These are phyloP conservation scores for Phytopythium litorale DNA, from an alignment of 352 stramenopile species.

Conservation along the genomic window DNA sequence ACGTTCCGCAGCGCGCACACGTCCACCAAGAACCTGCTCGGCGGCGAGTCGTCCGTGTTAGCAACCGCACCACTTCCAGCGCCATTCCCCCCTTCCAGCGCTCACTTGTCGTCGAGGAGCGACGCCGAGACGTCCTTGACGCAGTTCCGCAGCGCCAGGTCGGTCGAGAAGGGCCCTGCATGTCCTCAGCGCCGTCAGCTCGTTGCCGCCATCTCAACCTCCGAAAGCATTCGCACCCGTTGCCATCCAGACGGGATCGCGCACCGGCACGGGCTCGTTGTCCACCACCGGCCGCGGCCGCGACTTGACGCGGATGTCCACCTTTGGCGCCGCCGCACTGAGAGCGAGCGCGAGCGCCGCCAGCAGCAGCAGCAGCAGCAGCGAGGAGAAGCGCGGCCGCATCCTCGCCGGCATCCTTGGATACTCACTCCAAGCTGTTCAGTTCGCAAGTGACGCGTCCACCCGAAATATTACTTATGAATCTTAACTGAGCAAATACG, in stretches of 20 bases:
- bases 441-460: no score
- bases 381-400: no score
- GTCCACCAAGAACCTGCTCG: constrained; percentile 44
- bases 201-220: not conserved
- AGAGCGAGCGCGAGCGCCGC: constrained; percentile 18
- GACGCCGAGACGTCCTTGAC: constrained; percentile 37
- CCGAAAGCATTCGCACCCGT: constrained; percentile 17
- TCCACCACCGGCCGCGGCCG: constrained; percentile 18
- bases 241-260: constrained; percentile 36
- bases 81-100: not conserved
- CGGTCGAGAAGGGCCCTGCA: constrained; percentile 35
- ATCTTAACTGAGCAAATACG: no score
- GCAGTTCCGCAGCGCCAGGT: constrained; percentile 28
- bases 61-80: no score
- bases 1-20: constrained; percentile 63
- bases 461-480: no score
- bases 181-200: not conserved
- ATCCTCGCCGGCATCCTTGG: not conserved
- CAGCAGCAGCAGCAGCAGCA: constrained; percentile 8
- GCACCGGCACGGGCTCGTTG: constrained; percentile 36
- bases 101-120: constrained; percentile 43
- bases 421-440: no score
- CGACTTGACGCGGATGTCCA: constrained; percentile 59
- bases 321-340: constrained; percentile 37
- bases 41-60: no score